These are phyloP conservation scores for Globisporangium solare DNA, from an alignment of 352 stramenopile species.

Conservation along the genomic window DNA sequence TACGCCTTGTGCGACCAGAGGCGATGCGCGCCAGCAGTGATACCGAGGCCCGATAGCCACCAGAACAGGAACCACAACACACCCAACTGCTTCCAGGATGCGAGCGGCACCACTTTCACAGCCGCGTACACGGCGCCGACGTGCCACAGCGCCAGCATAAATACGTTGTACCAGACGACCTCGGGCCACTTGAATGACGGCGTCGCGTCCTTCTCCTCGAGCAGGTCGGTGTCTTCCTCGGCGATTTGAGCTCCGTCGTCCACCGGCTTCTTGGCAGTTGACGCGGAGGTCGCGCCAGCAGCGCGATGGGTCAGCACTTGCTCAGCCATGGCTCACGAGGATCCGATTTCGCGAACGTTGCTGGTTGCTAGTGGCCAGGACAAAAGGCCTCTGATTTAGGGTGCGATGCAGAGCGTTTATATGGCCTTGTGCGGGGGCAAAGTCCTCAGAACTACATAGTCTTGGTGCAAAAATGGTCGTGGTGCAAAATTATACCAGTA, in stretches of 20 bases:
- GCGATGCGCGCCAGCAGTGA: constrained; percentile 96
- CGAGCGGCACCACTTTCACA: constrained; percentile 48
- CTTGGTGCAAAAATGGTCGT: too few species aligned
- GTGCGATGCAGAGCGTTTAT: neutral
- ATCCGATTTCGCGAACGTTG: too few species aligned
- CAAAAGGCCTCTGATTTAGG: too few species aligned
- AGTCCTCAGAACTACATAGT: too few species aligned
- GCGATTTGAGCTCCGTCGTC: constrained; percentile 14
- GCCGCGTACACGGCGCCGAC: constrained; percentile 64
- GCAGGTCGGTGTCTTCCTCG: constrained; percentile 36
- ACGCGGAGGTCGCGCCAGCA: neutral
- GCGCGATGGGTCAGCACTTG: constrained; percentile 7
- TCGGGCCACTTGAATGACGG: constrained; percentile 55
- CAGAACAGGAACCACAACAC: constrained; percentile 66
- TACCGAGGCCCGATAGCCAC: constrained; percentile 93
- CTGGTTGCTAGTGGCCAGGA: too few species aligned
- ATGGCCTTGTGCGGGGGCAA: constrained; percentile 1
- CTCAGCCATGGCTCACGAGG: neutral
- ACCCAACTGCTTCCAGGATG: constrained; percentile 36
- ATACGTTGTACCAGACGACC: constrained; percentile 85
- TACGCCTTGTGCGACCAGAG: constrained; percentile 97
- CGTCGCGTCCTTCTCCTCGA: constrained; percentile 26
- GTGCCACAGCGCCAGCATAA: constrained; percentile 62
- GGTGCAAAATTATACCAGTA: too few species aligned
- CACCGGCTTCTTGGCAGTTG: neutral